A percentile compares a stretch with the other conserved stretches of the same genome.
Evolutionary conservation across 345 rosid species (phyloP).

Genomic region (Cochlearia excelsa): DNA sequence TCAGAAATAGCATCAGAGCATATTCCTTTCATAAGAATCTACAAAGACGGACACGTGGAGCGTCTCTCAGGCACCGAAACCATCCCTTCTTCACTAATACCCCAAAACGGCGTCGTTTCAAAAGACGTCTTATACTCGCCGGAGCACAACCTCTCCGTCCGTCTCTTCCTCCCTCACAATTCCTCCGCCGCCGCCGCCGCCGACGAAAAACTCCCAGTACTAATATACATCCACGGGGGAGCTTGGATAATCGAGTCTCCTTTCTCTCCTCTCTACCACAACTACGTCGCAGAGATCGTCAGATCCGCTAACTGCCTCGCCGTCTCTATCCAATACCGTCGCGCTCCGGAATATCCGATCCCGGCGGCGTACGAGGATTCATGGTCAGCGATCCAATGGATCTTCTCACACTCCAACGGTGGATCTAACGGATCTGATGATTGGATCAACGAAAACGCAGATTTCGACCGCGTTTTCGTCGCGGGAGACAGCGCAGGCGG

Average conservation of each 20-base stretch:
- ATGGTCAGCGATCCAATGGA: constrained; percentile 51
- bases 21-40: not conserved
- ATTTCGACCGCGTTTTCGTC: constrained; percentile 38
- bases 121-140: constrained; percentile 36
- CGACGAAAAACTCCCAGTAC: constrained; percentile 40
- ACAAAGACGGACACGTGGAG: not conserved
- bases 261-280: constrained; percentile 33
- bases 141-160: constrained; percentile 36
- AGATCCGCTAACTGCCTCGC: constrained; percentile 37
- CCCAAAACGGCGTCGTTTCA: constrained; percentile 30
- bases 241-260: constrained; percentile 42
- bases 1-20: not conserved
- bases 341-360: constrained; percentile 46
- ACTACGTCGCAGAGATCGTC: constrained; percentile 35
- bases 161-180: constrained; percentile 40
- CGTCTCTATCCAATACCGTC: constrained; percentile 42
- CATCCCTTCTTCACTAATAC: not conserved
- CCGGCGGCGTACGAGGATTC: constrained; percentile 46
- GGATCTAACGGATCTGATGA: constrained; percentile 16
- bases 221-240: constrained; percentile 53
- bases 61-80: not conserved
- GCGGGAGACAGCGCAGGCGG: constrained; percentile 49
- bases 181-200: not conserved
- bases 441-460: constrained; percentile 40
- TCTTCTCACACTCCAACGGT: constrained; percentile 16